A percentile compares a stretch with the other conserved stretches of the same genome.
phyloP scores from a whole-genome alignment of 2,329 filamentous ascomycete species.

The Aureobasidium melanogenum region DNA sequence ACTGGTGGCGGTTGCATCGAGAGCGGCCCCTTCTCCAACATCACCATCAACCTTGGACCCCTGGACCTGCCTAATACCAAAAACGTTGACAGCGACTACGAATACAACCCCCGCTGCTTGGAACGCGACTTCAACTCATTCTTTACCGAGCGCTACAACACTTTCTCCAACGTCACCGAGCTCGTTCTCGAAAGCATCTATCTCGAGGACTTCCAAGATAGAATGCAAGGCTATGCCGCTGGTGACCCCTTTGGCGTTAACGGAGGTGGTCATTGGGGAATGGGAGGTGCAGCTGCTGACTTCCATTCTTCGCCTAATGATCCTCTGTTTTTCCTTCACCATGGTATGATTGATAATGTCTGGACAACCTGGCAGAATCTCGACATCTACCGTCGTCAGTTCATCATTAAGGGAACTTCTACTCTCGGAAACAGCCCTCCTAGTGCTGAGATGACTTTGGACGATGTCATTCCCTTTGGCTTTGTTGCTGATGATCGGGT shows the following conservation, averaged over 20 bases:
- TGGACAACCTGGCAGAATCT: slow-evolving; percentile 45
- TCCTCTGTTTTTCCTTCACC: slow-evolving; percentile 41
- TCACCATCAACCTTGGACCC: slow-evolving; percentile 25
- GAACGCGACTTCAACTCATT: slow-evolving; percentile 19
- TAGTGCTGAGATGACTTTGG: slow-evolving; percentile 37
- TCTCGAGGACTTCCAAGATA: slow-evolving; percentile 21
- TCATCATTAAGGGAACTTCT: slow-evolving; percentile 34
- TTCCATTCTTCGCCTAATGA: slow-evolving; percentile 38
- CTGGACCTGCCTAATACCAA: slow-evolving; percentile 20
- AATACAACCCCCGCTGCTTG: slow-evolving; percentile 21
- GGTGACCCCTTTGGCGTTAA: slow-evolving; percentile 31
- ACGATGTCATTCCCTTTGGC: slow-evolving; percentile 30
- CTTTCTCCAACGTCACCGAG: slow-evolving; percentile 18
- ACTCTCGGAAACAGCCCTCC: slow-evolving; percentile 37
- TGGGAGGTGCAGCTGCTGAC: slow-evolving; percentile 39
- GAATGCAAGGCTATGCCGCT: slow-evolving; percentile 22
- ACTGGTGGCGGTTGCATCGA: slow-evolving; percentile 48
- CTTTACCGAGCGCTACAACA: slow-evolving; percentile 17
- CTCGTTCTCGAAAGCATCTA: slow-evolving; percentile 21
- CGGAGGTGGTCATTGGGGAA: slow-evolving; percentile 39
- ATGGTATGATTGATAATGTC: slow-evolving; percentile 36
- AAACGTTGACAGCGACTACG: slow-evolving; percentile 21
- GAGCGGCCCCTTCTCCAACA: slow-evolving; percentile 43
- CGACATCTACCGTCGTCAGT: slow-evolving; percentile 30
- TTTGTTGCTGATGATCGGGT: slow-evolving; percentile 20